Percentiles rank a stretch among this genome's conserved stretches.
Conservation (phyloP, 176 grass and related monocot genomes). For the Thalia dealbata region DNA sequence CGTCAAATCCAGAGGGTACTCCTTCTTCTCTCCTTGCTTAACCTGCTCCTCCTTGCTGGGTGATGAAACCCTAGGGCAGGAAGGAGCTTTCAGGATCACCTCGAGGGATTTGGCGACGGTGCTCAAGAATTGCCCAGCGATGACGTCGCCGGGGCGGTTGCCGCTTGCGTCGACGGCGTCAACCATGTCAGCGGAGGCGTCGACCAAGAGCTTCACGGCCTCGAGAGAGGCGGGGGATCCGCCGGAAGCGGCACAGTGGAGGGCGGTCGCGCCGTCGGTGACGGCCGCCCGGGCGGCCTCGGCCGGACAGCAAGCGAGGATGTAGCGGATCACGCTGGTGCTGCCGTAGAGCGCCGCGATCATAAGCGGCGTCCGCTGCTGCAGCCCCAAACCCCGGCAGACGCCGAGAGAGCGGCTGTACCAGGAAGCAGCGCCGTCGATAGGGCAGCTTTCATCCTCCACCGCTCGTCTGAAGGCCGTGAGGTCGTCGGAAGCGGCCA, state of each 20-base stretch:
- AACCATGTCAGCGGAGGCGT: slow-evolving; percentile 25
- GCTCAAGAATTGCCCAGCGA: neutral
- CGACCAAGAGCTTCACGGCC: slow-evolving; percentile 42
- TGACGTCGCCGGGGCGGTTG: slow-evolving; percentile 7
- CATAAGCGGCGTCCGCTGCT: slow-evolving; percentile 68
- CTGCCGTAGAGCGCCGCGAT: slow-evolving; percentile 24
- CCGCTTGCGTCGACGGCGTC: slow-evolving; percentile 28
- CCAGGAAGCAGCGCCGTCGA: slow-evolving; percentile 32
- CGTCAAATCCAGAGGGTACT: slow-evolving; percentile 10
- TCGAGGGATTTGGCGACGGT: neutral
- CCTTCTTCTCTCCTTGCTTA: slow-evolving; percentile 21
- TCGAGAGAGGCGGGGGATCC: slow-evolving; percentile 38
- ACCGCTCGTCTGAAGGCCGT: slow-evolving; percentile 36
- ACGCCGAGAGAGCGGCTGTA: slow-evolving; percentile 53
- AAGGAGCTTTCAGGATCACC: neutral
- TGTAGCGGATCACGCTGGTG: slow-evolving; percentile 32
- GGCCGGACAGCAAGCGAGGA: slow-evolving; percentile 42
- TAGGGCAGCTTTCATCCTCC: slow-evolving; percentile 22
- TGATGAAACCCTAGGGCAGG: slow-evolving; percentile 33
- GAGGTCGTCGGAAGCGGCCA: slow-evolving; percentile 45
- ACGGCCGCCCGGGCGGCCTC: slow-evolving; percentile 39
- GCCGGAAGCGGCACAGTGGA: slow-evolving; percentile 72
- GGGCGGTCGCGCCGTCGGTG: slow-evolving; percentile 47
- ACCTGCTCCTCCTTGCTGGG: slow-evolving; percentile 30
- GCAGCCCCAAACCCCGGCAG: slow-evolving; percentile 25